phyloP scores from a whole-genome alignment of 225 moss, liverwort and hornwort species.

The Bryoerythrophyllum caledonicum region DNA sequence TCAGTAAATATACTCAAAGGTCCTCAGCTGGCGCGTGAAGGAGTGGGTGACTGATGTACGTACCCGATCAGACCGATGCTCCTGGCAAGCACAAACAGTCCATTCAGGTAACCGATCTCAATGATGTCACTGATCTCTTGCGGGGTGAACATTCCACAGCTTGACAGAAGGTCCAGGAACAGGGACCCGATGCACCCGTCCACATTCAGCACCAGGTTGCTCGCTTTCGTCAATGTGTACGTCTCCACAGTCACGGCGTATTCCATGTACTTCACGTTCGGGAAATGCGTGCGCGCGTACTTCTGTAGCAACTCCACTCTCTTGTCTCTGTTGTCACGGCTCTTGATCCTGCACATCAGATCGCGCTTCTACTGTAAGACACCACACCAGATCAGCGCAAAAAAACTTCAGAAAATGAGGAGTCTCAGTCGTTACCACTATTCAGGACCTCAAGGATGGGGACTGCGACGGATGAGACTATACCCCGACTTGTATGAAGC shows the following conservation, averaged over 20 bases:
- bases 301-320: constrained; percentile 87
- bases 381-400: too few relatives aligned
- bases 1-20: background rate
- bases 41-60: background rate
- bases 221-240: constrained; percentile 82
- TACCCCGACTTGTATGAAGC: too few relatives aligned
- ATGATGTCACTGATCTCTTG: constrained; percentile 83
- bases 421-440: too few relatives aligned
- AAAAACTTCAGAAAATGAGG: too few relatives aligned
- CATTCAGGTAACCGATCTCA: constrained; percentile 90
- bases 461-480: too few relatives aligned
- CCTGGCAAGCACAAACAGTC: constrained; percentile 84
- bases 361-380: too few relatives aligned
- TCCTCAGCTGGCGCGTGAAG: background rate
- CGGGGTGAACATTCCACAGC: constrained; percentile 78
- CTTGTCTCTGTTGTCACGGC: constrained; percentile 93
- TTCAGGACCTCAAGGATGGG: too few relatives aligned
- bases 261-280: constrained; percentile 89
- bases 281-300: constrained; percentile 80
- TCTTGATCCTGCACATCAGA: constrained; percentile 60
- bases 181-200: constrained; percentile 91
- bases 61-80: constrained; percentile 95
- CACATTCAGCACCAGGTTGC: constrained; percentile 80
- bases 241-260: constrained; percentile 89
- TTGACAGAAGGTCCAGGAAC: constrained; percentile 85